Base-by-base conservation (phyloP, 2,329 filamentous ascomycete species). In the Rutstroemia sp. region DNA sequence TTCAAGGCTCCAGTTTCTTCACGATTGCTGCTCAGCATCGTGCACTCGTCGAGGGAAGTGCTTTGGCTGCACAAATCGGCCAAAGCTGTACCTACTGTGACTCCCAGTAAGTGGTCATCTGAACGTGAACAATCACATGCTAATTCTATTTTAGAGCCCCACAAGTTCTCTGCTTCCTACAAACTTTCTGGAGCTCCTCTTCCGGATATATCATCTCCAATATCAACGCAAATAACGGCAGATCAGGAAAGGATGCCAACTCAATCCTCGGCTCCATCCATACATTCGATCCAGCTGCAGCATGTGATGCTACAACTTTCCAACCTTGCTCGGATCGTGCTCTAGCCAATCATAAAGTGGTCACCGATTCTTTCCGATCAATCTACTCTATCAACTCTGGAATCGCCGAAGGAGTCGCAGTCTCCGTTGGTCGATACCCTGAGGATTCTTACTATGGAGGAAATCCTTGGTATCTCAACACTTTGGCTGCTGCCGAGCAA, bases 391-490 rank as follows among this genome's bases (percentile, higher is more conserved):
- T 92, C 72, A 94, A 94, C 73, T 75, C 73, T 4, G 86, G 83
- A 5, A 81, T 85, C 51, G 64, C 79, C 2, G 70, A 78, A 34
- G 83, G 85, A 19, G 70, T 72, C 16, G 86, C 86, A 7, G 76
- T 83, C 9, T 78, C 82, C 6, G 74, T 87, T 5, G 86, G 87
- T 46, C 76, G 87, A 58, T 89, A 90, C 67, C 72, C 83, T 0
- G 86, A 89, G 69, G 88, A 95, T 63, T 71, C 76, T 4, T 94
- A 92, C 71, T 87, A 85, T 70, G 82, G 82, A 58, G 88, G 88
- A 1, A 91, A 94, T 69, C 89, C 89, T 1, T 94, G 89, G 89
- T 88, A 90, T 64, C 77, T 92, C 12, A 80, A 80, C 64, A 92
- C 87, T 1, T 76, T 90, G 30, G 88, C 87, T 17, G 87, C 87